A percentile compares a stretch with the other conserved stretches of the same genome.
phyloP scores from a whole-genome alignment of 371 early-diverging fungal species.

The Antonospora locustae region DNA sequence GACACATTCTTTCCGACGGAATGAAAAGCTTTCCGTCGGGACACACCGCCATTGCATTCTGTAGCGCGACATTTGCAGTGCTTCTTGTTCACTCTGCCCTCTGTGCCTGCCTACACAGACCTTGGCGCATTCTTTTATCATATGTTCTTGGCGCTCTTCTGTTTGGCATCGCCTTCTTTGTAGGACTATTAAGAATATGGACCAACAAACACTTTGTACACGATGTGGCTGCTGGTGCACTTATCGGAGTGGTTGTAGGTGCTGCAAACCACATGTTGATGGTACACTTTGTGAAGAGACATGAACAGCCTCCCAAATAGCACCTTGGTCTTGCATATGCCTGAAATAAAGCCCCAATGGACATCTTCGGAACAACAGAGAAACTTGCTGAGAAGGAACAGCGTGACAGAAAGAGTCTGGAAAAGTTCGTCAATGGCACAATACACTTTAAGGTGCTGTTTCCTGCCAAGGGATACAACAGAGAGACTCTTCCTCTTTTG shows the following conservation, averaged over 20 bases:
- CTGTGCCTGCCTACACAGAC: background rate
- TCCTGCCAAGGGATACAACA: too few species aligned
- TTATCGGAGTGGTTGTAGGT: constrained; percentile 16
- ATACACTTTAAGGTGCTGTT: too few species aligned
- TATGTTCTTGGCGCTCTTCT: background rate
- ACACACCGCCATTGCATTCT: constrained; percentile 17
- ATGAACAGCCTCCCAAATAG: too few species aligned
- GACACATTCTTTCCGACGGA: constrained; percentile 10
- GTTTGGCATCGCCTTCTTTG: constrained; percentile 1
- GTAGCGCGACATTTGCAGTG: constrained; percentile 9
- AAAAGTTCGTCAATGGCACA: too few species aligned
- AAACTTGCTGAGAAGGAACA: too few species aligned
- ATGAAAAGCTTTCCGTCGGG: constrained; percentile 41
- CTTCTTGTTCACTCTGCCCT: constrained; percentile 2
- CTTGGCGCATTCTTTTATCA: background rate
- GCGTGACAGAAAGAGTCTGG: too few species aligned
- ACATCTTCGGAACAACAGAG: too few species aligned
- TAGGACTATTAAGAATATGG: constrained; percentile 27
- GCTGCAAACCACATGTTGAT: too few species aligned
- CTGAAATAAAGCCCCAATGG: too few species aligned
- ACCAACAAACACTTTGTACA: constrained; percentile 29
- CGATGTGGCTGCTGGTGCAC: constrained; percentile 23
- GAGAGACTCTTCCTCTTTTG: too few species aligned
- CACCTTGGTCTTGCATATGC: too few species aligned
- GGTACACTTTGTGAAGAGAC: too few species aligned